Evolutionary conservation across 371 early-diverging fungal species (phyloP).

Genomic region (Rhizopus sp.): DNA sequence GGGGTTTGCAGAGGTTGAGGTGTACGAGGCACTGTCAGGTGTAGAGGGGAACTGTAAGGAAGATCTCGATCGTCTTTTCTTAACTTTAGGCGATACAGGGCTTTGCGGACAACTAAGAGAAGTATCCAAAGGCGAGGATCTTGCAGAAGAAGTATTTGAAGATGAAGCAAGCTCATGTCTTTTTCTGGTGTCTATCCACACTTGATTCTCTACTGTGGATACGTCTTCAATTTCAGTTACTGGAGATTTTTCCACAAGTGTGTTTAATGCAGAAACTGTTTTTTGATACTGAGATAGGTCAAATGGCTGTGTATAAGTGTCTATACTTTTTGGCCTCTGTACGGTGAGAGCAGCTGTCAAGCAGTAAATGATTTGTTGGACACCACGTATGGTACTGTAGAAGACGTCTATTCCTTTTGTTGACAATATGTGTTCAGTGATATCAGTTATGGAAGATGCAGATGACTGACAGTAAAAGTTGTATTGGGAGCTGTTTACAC

Average conservation of each 20-base stretch:
- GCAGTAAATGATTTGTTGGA: slow-evolving; percentile 44
- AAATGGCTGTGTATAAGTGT: not conserved
- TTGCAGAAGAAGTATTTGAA: slow-evolving; percentile 27
- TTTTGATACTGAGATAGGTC: slow-evolving; percentile 13
- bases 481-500: slow-evolving; percentile 4
- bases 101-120: slow-evolving; percentile 19
- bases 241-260: slow-evolving; percentile 16
- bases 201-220: not conserved
- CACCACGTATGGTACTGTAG: slow-evolving; percentile 30
- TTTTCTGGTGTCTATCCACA: not conserved
- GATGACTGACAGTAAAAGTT: slow-evolving; percentile 30
- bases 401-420: slow-evolving; percentile 24
- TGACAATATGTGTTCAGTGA: slow-evolving; percentile 25
- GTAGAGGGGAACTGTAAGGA: slow-evolving; percentile 15
- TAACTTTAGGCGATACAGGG: slow-evolving; percentile 8
- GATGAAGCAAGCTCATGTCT: slow-evolving; percentile 15
- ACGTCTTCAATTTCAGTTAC: slow-evolving; percentile 18
- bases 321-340: slow-evolving; percentile 13
- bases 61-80: slow-evolving; percentile 20
- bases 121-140: slow-evolving; percentile 24
- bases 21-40: not conserved
- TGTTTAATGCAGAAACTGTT: slow-evolving; percentile 9
- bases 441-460: slow-evolving; percentile 30
- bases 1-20: not conserved
- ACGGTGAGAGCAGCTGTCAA: slow-evolving; percentile 42